Percentiles rank a stretch among this genome's conserved stretches.
These are phyloP conservation scores for Dothistroma pini DNA, from an alignment of 2,329 filamentous ascomycete genomes.

Conservation along the genomic window DNA sequence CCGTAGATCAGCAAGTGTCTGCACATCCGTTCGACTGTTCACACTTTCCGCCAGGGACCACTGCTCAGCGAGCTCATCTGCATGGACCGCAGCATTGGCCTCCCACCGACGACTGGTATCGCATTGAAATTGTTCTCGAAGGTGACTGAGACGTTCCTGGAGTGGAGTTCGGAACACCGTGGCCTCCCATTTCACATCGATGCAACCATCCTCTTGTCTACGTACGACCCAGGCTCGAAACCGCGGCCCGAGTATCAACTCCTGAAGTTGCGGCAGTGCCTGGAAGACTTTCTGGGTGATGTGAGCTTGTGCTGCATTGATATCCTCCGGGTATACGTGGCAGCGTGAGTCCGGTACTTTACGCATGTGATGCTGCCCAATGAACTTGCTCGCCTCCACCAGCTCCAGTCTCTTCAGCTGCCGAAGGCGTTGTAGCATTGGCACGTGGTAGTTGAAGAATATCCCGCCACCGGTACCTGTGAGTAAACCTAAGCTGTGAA, in stretches of 20 bases:
- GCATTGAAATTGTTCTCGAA: neutral
- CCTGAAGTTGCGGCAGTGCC: neutral
- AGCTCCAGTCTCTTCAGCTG: constrained; percentile 1
- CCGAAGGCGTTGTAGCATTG: neutral
- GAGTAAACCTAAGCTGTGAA: neutral
- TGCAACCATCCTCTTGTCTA: neutral
- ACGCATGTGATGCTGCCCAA: neutral
- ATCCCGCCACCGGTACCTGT: neutral
- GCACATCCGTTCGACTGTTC: neutral
- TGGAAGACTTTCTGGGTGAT: constrained; percentile 2
- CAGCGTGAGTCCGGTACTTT: neutral
- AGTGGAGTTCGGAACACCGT: neutral
- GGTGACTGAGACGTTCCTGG: neutral
- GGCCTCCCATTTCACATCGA: constrained; percentile 4
- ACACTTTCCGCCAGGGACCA: neutral
- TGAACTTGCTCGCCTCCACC: neutral
- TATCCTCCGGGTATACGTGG: neutral
- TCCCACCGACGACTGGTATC: neutral
- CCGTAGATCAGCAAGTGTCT: neutral
- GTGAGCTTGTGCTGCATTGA: neutral
- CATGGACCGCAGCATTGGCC: neutral
- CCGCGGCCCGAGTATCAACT: neutral
- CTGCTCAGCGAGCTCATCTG: neutral
- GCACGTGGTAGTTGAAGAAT: neutral
- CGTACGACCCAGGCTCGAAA: constrained; percentile 4